A percentile compares a stretch with the other conserved stretches of the same genome.
These are phyloP conservation scores for Septoria linicola DNA, from an alignment of 2,329 filamentous ascomycete species.

Conservation along the genomic window DNA sequence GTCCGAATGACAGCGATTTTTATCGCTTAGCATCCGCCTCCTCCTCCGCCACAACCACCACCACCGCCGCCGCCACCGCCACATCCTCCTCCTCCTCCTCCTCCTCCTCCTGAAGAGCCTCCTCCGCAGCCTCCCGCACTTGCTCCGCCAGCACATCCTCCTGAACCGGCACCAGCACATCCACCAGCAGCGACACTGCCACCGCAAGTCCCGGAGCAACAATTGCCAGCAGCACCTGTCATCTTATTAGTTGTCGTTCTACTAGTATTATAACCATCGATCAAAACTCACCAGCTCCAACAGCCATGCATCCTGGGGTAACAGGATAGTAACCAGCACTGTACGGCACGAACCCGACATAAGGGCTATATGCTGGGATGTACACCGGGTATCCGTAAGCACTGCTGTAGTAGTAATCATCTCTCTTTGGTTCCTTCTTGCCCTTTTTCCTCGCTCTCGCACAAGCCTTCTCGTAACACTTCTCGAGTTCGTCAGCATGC, in stretches of 20 bases:
- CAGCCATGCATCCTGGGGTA: slow-evolving; percentile 48
- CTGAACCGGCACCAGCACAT: slow-evolving; percentile 36
- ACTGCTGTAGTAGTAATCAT: slow-evolving; percentile 43
- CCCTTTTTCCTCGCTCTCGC: slow-evolving; percentile 41
- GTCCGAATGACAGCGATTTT: too few relatives aligned
- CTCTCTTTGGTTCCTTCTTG: slow-evolving; percentile 37
- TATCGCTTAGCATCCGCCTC: background rate
- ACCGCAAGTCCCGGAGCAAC: slow-evolving; percentile 48
- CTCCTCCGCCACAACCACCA: slow-evolving; percentile 1
- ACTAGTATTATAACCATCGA: too few relatives aligned
- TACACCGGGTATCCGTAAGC: slow-evolving; percentile 42
- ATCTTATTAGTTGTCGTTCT: too few relatives aligned
- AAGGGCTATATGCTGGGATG: slow-evolving; percentile 40
- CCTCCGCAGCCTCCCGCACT: slow-evolving; percentile 11
- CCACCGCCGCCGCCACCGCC: slow-evolving; percentile 14
- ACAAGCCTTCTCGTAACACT: slow-evolving; percentile 53
- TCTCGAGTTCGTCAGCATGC: slow-evolving; percentile 49
- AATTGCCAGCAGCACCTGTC: slow-evolving; percentile 44
- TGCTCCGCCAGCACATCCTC: slow-evolving; percentile 17
- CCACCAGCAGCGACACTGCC: slow-evolving; percentile 41
- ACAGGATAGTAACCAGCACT: slow-evolving; percentile 42
- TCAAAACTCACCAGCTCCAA: slow-evolving; percentile 43
- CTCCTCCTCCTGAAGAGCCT: slow-evolving; percentile 10
- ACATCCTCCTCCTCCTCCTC: slow-evolving; percentile 16
- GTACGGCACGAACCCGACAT: slow-evolving; percentile 42